Percentiles rank a stretch among this genome's conserved stretches.
These are phyloP conservation scores for Ordospora pajunii DNA, from an alignment of 371 early-diverging fungal genomes.

Conservation along the genomic window DNA sequence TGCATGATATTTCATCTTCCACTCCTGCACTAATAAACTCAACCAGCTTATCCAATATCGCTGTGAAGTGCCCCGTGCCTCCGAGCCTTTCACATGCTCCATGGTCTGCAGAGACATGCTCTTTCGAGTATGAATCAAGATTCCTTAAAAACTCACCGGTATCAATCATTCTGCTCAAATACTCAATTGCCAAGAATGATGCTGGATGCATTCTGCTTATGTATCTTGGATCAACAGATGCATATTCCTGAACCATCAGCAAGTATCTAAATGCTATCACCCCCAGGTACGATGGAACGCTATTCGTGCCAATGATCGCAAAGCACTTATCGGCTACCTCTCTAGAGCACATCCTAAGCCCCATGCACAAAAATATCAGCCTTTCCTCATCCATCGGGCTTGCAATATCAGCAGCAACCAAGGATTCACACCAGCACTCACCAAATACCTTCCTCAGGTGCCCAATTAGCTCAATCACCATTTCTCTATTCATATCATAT, in stretches of 20 bases:
- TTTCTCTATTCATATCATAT: slow-evolving; percentile 34
- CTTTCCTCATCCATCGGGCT: slow-evolving; percentile 10
- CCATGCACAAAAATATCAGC: slow-evolving; percentile 23
- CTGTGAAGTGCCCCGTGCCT: not conserved
- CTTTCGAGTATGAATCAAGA: not conserved
- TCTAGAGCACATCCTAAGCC: not conserved
- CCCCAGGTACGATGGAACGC: not conserved
- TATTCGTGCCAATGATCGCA: not conserved
- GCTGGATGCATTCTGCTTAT: not conserved
- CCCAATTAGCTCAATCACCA: slow-evolving; percentile 10
- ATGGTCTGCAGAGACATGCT: not conserved
- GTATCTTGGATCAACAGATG: slow-evolving; percentile 6
- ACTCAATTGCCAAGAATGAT: slow-evolving; percentile 1
- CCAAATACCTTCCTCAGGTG: slow-evolving; percentile 12
- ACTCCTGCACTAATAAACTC: not conserved
- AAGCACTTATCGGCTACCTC: not conserved
- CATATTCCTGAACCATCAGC: slow-evolving; percentile 3
- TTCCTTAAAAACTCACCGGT: not conserved
- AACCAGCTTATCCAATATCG: not conserved
- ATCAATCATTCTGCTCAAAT: not conserved
- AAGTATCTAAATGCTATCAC: slow-evolving; percentile 32
- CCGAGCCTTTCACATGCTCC: not conserved
- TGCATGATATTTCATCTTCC: slow-evolving; percentile 29
- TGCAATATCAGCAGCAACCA: not conserved
- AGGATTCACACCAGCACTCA: not conserved